These are phyloP conservation scores for Cercospora zeina DNA, from an alignment of 2,329 filamentous ascomycete species.

Conservation along the genomic window DNA sequence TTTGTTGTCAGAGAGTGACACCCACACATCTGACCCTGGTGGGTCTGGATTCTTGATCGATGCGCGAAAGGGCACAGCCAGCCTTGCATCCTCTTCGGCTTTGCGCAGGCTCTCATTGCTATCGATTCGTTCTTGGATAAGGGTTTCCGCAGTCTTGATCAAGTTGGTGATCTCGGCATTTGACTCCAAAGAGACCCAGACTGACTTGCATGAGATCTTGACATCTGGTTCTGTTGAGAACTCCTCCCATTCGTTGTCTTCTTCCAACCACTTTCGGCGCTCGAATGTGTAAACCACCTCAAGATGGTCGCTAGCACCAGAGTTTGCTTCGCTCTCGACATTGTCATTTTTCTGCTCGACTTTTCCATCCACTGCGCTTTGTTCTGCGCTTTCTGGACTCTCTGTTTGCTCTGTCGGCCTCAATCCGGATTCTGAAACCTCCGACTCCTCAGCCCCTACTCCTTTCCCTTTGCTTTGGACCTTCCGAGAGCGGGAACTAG, in stretches of 20 bases:
- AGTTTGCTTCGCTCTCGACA: background rate
- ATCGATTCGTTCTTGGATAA: background rate
- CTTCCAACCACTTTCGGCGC: background rate
- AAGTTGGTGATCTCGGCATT: background rate
- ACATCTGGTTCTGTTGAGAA: background rate
- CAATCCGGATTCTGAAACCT: background rate
- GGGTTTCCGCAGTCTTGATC: background rate
- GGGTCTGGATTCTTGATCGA: background rate
- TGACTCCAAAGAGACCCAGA: background rate
- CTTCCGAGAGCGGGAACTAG: background rate
- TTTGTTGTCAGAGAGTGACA: background rate
- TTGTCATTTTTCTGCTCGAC: background rate
- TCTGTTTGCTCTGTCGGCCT: background rate
- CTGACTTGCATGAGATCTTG: background rate
- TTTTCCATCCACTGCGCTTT: background rate
- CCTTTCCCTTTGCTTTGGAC: background rate
- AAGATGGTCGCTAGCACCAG: background rate
- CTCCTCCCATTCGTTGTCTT: background rate
- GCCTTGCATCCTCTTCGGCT: background rate
- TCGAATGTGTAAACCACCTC: background rate
- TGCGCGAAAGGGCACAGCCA: background rate
- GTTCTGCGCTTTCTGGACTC: background rate
- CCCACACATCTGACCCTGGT: background rate
- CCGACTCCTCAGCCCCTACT: background rate
- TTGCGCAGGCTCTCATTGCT: background rate